A percentile compares a stretch with the other conserved stretches of the same genome.
Conservation (phyloP, 2,329 filamentous ascomycete species). For the Gnomoniopsis sp. region DNA sequence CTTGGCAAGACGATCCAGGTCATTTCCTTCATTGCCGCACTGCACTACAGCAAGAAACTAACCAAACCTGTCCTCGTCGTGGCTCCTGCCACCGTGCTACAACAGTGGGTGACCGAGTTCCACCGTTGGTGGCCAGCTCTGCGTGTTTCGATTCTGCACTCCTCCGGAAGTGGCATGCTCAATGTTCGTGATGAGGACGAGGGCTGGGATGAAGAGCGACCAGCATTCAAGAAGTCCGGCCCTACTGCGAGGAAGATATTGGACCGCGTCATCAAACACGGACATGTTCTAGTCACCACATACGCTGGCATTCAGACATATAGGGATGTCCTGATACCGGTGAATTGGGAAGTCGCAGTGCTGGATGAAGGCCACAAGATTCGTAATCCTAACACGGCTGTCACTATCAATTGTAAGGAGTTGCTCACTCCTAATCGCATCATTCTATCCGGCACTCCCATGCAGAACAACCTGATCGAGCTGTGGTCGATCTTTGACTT, state of each 20-base stretch:
- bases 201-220: conserved; percentile 48
- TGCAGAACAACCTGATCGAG: conserved; percentile 95
- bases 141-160: conserved; percentile 90
- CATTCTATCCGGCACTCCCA: conserved; percentile 92
- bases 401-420: conserved; percentile 94
- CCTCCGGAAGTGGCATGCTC: conserved; percentile 94
- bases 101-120: conserved; percentile 98
- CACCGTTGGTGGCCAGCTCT: conserved; percentile 99
- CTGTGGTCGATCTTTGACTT: conserved; percentile 98
- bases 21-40: conserved; percentile 77
- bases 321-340: conserved; percentile 72
- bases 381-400: conserved; percentile 89
- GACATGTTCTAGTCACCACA: conserved; percentile 91
- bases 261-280: conserved; percentile 74
- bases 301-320: conserved; percentile 96
- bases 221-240: conserved; percentile 47
- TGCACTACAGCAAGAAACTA: conserved; percentile 88
- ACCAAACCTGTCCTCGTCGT: conserved; percentile 86
- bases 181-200: conserved; percentile 64
- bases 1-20: conserved; percentile 79
- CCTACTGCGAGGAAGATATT: conserved; percentile 77
- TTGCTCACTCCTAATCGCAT: conserved; percentile 84
- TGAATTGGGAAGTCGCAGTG: conserved; percentile 90
- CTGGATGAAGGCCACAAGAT: conserved; percentile 98
- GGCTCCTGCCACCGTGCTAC: conserved; percentile 88